A percentile compares a stretch with the other conserved stretches of the same genome.
These are phyloP conservation scores for Colletotrichum magnum DNA, from an alignment of 2,329 filamentous ascomycete species.

Conservation along the genomic window DNA sequence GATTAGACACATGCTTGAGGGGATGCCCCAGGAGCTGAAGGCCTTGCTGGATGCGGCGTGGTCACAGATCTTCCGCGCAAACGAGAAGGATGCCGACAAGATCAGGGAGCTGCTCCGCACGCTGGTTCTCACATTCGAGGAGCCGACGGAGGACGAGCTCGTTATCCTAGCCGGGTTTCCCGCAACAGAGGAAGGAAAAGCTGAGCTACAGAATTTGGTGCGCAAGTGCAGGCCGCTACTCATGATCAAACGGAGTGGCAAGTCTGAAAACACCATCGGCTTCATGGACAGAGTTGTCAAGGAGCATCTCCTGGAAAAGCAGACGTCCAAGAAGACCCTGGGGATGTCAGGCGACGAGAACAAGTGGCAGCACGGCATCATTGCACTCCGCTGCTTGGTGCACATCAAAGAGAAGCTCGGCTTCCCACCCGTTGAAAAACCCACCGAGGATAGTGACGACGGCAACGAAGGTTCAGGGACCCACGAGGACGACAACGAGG, in stretches of 20 bases:
- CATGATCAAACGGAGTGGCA: slow-evolving; percentile 33
- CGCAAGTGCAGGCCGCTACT: slow-evolving; percentile 55
- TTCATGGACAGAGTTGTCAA: slow-evolving; percentile 55
- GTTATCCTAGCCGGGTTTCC: slow-evolving; percentile 53
- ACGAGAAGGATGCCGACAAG: slow-evolving; percentile 50
- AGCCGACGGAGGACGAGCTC: slow-evolving; percentile 56
- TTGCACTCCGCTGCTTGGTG: slow-evolving; percentile 54
- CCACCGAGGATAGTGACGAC: background rate
- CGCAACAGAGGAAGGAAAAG: slow-evolving; percentile 48
- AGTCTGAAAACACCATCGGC: slow-evolving; percentile 33
- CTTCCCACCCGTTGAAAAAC: slow-evolving; percentile 42
- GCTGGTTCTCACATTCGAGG: slow-evolving; percentile 56
- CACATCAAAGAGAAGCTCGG: slow-evolving; percentile 53
- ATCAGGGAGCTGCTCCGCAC: slow-evolving; percentile 59
- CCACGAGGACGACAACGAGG: background rate
- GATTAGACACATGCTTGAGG: slow-evolving; percentile 55
- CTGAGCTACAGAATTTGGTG: slow-evolving; percentile 52
- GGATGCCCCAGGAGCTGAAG: slow-evolving; percentile 55
- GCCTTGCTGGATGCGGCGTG: slow-evolving; percentile 55
- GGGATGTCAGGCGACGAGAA: slow-evolving; percentile 55
- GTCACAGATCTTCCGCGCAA: slow-evolving; percentile 52
- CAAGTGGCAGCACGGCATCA: slow-evolving; percentile 58
- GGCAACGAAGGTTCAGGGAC: slow-evolving; percentile 8
- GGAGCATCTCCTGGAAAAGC: slow-evolving; percentile 55
- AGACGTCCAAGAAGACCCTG: slow-evolving; percentile 46